These are phyloP conservation scores for Megacollybia marginata DNA, from an alignment of 768 basidiomycete species.

Conservation along the genomic window DNA sequence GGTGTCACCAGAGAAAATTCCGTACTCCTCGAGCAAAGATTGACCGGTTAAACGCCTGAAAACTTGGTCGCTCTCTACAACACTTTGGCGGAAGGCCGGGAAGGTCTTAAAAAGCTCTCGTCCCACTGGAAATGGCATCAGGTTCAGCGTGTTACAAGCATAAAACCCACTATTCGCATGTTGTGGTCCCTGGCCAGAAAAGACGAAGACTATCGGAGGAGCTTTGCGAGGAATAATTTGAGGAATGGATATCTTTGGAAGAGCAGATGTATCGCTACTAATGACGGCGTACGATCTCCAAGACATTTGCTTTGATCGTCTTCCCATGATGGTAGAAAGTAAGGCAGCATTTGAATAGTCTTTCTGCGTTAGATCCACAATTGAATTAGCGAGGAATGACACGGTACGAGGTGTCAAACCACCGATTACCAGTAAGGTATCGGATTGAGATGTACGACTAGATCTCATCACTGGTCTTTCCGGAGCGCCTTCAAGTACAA, in stretches of 20 bases:
- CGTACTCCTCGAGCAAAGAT: constrained; percentile 27
- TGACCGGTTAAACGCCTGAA: constrained; percentile 21
- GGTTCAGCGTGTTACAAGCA: no score
- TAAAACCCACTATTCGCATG: constrained; percentile 25
- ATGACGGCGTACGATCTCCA: constrained; percentile 22
- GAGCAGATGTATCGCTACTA: background rate
- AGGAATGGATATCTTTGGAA: constrained; percentile 17
- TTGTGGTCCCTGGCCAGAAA: constrained; percentile 34
- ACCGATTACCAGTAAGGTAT: constrained; percentile 17
- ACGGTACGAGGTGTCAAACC: constrained; percentile 29
- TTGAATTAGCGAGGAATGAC: constrained; percentile 5
- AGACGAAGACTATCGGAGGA: constrained; percentile 28
- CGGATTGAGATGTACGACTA: background rate
- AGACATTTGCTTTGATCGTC: constrained; percentile 25
- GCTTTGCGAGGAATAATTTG: constrained; percentile 15
- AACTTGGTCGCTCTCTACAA: constrained; percentile 28
- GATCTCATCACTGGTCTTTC: background rate
- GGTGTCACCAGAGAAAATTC: constrained; percentile 23
- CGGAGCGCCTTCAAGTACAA: constrained; percentile 29
- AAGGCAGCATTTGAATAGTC: background rate
- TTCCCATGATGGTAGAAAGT: constrained; percentile 14
- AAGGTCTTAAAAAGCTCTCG: constrained; percentile 26
- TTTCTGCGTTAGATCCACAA: background rate
- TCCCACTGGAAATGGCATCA: constrained; percentile 8
- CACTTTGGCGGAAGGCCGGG: constrained; percentile 28